A percentile compares a stretch with the other conserved stretches of the same genome.
Conservation (phyloP, 345 rosid species). For the Rhizophora apiculata region DNA sequence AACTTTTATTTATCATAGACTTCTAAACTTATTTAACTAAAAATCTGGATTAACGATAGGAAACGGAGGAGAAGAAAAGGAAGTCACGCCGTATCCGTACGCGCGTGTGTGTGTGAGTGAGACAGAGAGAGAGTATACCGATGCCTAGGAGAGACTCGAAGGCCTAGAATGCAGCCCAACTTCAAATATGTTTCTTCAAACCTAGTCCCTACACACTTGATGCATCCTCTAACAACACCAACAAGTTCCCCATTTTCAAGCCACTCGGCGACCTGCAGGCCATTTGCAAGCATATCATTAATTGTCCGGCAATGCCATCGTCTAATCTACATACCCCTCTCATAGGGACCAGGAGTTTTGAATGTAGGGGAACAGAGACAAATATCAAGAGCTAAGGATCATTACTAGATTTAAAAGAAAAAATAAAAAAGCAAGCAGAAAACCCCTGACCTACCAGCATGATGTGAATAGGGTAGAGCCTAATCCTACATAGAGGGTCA, state of each 20-base stretch:
- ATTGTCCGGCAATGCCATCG: background rate
- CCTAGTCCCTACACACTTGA: slow-evolving; percentile 47
- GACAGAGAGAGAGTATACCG: slow-evolving; percentile 29
- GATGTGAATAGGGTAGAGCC: slow-evolving; percentile 45
- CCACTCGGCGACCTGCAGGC: slow-evolving; percentile 57
- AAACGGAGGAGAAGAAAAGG: background rate
- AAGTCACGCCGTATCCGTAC: too few species aligned
- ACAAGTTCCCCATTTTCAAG: slow-evolving; percentile 49
- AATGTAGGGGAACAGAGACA: too few species aligned
- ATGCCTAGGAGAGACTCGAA: slow-evolving; percentile 53
- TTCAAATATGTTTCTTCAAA: slow-evolving; percentile 30
- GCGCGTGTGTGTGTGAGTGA: background rate
- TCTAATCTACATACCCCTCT: slow-evolving; percentile 1
- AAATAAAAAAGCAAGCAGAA: background rate
- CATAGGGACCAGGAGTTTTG: slow-evolving; percentile 14
- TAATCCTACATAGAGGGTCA: slow-evolving; percentile 54
- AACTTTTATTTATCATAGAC: too few species aligned
- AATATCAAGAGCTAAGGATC: too few species aligned
- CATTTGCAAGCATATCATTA: slow-evolving; percentile 22
- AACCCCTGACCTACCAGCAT: slow-evolving; percentile 48
- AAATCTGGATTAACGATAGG: background rate
- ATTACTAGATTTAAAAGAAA: background rate
- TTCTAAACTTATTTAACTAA: too few species aligned
- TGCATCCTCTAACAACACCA: slow-evolving; percentile 60
- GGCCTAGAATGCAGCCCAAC: slow-evolving; percentile 59